Base-by-base conservation (phyloP, 345 rosid genomes). In the Euphorbia lathyris region DNA sequence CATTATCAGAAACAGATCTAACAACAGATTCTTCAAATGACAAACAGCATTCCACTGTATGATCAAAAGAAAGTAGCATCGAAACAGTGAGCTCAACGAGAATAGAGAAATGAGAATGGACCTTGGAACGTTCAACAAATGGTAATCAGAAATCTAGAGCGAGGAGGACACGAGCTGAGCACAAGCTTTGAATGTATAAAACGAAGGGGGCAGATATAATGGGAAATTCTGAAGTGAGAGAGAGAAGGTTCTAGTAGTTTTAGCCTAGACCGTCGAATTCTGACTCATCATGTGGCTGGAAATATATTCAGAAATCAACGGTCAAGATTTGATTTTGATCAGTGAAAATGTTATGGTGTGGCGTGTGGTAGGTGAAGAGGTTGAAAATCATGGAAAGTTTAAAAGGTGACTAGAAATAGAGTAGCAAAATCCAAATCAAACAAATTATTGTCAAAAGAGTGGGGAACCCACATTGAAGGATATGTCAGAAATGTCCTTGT, bases 211-310 rank as follows among this genome's bases (percentile, higher is more conserved):
- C 9, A 62, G 68, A 68, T 75, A 78, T 66, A 82, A 66, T 58
- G 72, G 50, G 9, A 5, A 10, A n/a, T 3, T 19, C 8, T 8
- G 71, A 67, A 72, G 70, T 58, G n/a, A n/a, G n/a, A 7, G 61
- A 23, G 72, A 19, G 87, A 85, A 87, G 32, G 80, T 85, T 89
- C 90, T 79, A 72, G 91, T 76, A 78, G 25, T 59, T 67, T 61
- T 64, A n/a, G 6, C 52, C 40, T 27, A 13, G 25, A 65, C 85
- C 90, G 90, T 84, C 40, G 19, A 82, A 84, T 80, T 13, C 36
- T 40, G 26, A 43, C 14, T 25, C 32, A 84, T 89, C 86, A 7
- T 81, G 86, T 58, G 88, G 86, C 52, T 75, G 63, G 10, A 0
- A 73, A 58, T 43, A 4, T n/a, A 36, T 29, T 25, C 14, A 9